Percentiles rank a stretch among this genome's conserved stretches.
Evolutionary conservation across 2,329 filamentous ascomycete genomes (phyloP).

Genomic region (Penicillium concentricum): DNA sequence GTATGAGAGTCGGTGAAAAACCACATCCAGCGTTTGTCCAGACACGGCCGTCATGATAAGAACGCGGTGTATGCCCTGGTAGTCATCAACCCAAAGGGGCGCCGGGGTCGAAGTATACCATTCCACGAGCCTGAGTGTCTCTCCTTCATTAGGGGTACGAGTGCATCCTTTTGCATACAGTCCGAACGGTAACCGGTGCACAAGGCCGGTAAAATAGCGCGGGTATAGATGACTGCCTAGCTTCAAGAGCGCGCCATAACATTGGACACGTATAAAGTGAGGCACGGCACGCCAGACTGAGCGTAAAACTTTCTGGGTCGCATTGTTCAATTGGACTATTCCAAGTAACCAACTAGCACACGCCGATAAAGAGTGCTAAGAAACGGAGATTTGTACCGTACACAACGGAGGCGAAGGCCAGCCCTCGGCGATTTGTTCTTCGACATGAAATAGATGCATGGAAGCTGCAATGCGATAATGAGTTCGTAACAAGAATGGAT

Average conservation of each 20-base stretch:
- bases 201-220: neutral
- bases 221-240: conserved; percentile 1
- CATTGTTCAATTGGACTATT: neutral
- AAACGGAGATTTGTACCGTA: neutral
- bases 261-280: neutral
- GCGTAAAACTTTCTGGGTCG: neutral
- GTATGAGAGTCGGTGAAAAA: conserved; percentile 17
- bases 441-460: conserved; percentile 15
- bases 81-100: conserved; percentile 9
- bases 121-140: conserved; percentile 6
- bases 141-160: conserved; percentile 1
- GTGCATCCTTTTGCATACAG: conserved; percentile 5
- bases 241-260: conserved; percentile 2
- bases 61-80: neutral
- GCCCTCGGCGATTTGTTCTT: conserved; percentile 8
- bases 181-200: conserved; percentile 6
- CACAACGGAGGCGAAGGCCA: conserved; percentile 7
- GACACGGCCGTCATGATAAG: neutral
- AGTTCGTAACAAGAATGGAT: conserved; percentile 8
- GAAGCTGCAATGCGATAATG: conserved; percentile 10
- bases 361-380: too few species aligned
- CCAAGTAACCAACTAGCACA: neutral
- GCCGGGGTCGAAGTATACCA: conserved; percentile 8
- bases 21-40: conserved; percentile 8
- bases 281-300: conserved; percentile 1